Percentiles rank a stretch among this genome's conserved stretches.
phyloP scores from a whole-genome alignment of 1,284 basidiomycete genomes.

The Takashimella koratensis region DNA sequence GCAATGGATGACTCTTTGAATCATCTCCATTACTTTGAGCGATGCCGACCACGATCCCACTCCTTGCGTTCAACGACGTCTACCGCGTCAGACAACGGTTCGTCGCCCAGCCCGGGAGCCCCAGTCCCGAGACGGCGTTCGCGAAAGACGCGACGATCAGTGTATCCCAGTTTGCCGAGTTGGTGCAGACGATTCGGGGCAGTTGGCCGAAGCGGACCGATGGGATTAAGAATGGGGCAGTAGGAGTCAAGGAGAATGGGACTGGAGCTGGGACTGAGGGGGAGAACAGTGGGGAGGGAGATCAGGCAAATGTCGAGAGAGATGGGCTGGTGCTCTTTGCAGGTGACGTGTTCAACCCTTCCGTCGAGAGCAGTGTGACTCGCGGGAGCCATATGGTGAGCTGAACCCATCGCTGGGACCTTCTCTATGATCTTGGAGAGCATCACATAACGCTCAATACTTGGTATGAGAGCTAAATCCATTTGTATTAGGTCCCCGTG shows the following conservation, averaged over 20 bases:
- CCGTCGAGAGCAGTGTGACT: conserved; percentile 80
- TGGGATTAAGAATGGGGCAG: background rate
- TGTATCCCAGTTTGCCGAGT: conserved; percentile 52
- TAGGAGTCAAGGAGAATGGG: background rate
- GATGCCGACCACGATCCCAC: conserved; percentile 32
- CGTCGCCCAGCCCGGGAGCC: conserved; percentile 37
- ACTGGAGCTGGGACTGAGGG: conserved; percentile 29
- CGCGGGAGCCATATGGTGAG: conserved; percentile 84
- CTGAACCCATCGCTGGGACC: background rate
- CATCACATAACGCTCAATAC: too few species aligned
- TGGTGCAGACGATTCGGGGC: conserved; percentile 35
- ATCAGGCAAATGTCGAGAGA: conserved; percentile 46
- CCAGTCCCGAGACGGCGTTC: conserved; percentile 2
- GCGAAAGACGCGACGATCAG: conserved; percentile 29
- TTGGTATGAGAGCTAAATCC: too few species aligned
- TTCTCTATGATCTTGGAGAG: background rate
- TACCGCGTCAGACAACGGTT: conserved; percentile 59
- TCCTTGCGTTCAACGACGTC: conserved; percentile 50
- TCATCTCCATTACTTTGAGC: too few species aligned
- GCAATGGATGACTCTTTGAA: too few species aligned
- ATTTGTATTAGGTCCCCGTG: conserved; percentile 63
- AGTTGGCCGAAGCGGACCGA: conserved; percentile 31
- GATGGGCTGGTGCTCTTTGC: conserved; percentile 82
- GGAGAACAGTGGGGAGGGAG: too few species aligned
- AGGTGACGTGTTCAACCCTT: conserved; percentile 82